A percentile compares a stretch with the other conserved stretches of the same genome.
phyloP scores from a whole-genome alignment of 225 moss, liverwort and hornwort genomes.

The Marchantia paleacea region DNA sequence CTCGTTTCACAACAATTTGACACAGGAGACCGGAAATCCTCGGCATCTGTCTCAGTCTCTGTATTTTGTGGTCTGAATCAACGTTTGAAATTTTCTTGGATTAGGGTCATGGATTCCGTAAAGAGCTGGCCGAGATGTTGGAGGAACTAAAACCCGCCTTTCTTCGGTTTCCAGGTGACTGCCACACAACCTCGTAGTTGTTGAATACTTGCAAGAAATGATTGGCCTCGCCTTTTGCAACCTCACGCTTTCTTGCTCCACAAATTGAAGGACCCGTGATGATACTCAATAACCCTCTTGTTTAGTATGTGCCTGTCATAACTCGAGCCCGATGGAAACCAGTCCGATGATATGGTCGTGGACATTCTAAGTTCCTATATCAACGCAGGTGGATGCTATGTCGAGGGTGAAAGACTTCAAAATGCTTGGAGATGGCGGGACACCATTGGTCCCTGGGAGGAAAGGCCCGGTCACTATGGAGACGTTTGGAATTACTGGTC shows the following conservation, averaged over 20 bases:
- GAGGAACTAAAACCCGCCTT: slow-evolving; percentile 82
- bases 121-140: slow-evolving; percentile 75
- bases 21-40: too few relatives aligned
- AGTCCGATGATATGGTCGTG: neutral
- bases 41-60: too few relatives aligned
- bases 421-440: slow-evolving; percentile 97
- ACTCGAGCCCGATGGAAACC: neutral
- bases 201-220: too few relatives aligned
- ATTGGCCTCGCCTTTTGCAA: neutral
- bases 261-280: too few relatives aligned
- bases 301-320: neutral
- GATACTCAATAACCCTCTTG: too few relatives aligned
- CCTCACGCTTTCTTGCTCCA: too few relatives aligned
- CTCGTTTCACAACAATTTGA: too few relatives aligned
- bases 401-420: slow-evolving; percentile 62
- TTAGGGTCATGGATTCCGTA: slow-evolving; percentile 90
- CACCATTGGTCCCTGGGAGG: slow-evolving; percentile 71
- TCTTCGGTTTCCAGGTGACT: slow-evolving; percentile 88
- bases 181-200: neutral
- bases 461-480: slow-evolving; percentile 85
- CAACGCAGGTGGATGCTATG: slow-evolving; percentile 81
- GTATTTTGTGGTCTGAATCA: neutral
- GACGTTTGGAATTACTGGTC: slow-evolving; percentile 98
- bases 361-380: neutral
- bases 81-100: neutral